These are phyloP conservation scores for Ricinus communis DNA, from an alignment of 345 rosid species.

Conservation along the genomic window DNA sequence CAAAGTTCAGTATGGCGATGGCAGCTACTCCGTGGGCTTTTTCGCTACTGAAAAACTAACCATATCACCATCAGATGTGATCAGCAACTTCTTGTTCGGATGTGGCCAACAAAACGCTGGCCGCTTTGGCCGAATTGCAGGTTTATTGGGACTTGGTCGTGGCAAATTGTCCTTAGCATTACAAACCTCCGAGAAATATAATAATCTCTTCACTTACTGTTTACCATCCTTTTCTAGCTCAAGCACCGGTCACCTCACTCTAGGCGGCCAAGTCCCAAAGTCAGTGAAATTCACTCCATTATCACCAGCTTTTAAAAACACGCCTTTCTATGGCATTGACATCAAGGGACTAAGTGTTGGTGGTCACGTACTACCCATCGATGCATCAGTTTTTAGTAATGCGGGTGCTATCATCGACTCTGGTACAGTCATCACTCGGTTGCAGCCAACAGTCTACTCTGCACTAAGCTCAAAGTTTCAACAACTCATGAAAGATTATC, in stretches of 20 bases:
- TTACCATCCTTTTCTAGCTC: slow-evolving; percentile 29
- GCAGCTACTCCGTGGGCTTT: slow-evolving; percentile 8
- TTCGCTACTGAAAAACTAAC: slow-evolving; percentile 18
- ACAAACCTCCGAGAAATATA: slow-evolving; percentile 27
- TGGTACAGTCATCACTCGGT: slow-evolving; percentile 31
- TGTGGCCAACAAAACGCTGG: slow-evolving; percentile 33
- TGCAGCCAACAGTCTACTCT: slow-evolving; percentile 30
- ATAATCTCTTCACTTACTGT: slow-evolving; percentile 32
- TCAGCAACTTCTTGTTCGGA: slow-evolving; percentile 28
- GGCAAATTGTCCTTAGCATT: slow-evolving; percentile 17
- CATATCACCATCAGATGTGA: background rate
- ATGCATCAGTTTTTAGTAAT: background rate
- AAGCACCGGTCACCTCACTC: slow-evolving; percentile 24
- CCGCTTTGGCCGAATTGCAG: background rate
- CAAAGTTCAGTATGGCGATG: slow-evolving; percentile 20
- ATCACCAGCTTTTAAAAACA: background rate
- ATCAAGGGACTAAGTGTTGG: slow-evolving; percentile 23
- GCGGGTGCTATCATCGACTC: slow-evolving; percentile 31
- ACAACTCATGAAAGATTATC: slow-evolving; percentile 23
- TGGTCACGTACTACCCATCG: slow-evolving; percentile 17
- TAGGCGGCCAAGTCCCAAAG: slow-evolving; percentile 9
- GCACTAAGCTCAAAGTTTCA: slow-evolving; percentile 16
- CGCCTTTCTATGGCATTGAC: slow-evolving; percentile 28
- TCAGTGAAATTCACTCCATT: slow-evolving; percentile 27
- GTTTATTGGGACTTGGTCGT: slow-evolving; percentile 15